Conservation (phyloP, 768 basidiomycete species). For the Filobasidium wieringae region DNA sequence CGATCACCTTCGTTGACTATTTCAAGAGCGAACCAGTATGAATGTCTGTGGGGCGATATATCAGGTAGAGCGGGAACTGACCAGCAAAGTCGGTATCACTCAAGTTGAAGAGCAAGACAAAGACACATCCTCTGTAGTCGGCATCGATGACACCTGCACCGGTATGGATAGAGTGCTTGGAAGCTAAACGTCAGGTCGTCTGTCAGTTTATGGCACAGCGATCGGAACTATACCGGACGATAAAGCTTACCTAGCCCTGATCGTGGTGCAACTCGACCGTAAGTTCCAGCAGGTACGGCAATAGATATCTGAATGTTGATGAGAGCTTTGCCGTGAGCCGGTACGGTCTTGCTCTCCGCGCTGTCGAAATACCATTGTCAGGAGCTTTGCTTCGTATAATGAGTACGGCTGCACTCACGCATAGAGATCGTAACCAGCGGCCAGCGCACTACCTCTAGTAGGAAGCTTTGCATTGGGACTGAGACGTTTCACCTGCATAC, state of each 20-base stretch:
- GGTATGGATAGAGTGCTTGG: constrained; percentile 95
- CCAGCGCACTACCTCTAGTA: constrained; percentile 68
- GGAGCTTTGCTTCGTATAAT: background rate
- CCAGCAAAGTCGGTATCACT: constrained; percentile 81
- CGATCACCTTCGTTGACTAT: constrained; percentile 85
- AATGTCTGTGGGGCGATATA: background rate
- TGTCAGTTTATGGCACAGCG: background rate
- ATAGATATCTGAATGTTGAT: constrained; percentile 85
- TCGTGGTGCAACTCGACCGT: constrained; percentile 91
- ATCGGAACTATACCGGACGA: background rate
- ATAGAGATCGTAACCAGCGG: constrained; percentile 93
- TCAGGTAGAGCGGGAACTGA: constrained; percentile 29
- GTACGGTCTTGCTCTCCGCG: constrained; percentile 70
- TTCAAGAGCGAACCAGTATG: background rate
- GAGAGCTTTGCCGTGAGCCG: constrained; percentile 81
- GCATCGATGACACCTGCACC: constrained; percentile 96
- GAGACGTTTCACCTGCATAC: constrained; percentile 66
- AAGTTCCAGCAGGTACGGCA: constrained; percentile 83
- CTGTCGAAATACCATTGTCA: constrained; percentile 40
- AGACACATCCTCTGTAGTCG: constrained; percentile 85
- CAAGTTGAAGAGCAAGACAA: constrained; percentile 84
- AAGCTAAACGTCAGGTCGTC: too few relatives aligned
- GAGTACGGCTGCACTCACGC: constrained; percentile 48
- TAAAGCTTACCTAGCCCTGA: constrained; percentile 52
- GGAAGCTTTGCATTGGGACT: constrained; percentile 73